Base-by-base conservation (phyloP, 164 flowering plant species). In the Litsea cubeba region DNA sequence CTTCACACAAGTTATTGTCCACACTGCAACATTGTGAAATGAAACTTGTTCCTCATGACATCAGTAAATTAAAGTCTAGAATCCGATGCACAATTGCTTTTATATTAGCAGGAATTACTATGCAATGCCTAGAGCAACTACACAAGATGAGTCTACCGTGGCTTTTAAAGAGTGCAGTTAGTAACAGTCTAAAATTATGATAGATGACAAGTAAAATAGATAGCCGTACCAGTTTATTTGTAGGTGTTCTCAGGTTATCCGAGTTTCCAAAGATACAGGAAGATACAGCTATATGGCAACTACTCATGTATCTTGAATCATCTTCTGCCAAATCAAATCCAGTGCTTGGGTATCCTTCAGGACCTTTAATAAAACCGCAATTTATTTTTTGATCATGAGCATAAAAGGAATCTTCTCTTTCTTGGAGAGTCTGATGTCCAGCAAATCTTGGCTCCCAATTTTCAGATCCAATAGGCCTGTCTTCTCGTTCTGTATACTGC, bases 181-280 rank as follows among this genome's bases (percentile, higher is more conserved):
- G n/a, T 54, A 54, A 17, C n/a, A 20, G n/a, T 54, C 60, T 15
- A 54, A 14, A 54, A 54, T 54, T 54, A 15, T 54, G 28, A 66
- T 17, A 66, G 35, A 66, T 28, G 40, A 66, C 12, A 66, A 28
- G 35, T 30, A 18, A 68, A 58, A 49, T 10, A 65, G 58, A 64
- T 17, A 40, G 46, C 46, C 46, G 0, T 89, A 95, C 99, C 90
- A 81, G 81, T 87, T 87, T 95, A 77, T 85, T 82, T 35, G 76
- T 79, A 35, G 99, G 98, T 67, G 86, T 75, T 80, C 97, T 86
- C 82, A 95, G 76, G 73, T 88, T 90, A 82, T 95, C 99, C 51
- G 99, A 95, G 81, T 90, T 95, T 65, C 99, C 99, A 86, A 95
- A 95, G 66, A 95, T 95, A 88, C 99, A 95, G 35, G 99, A 95